A percentile compares a stretch with the other conserved stretches of the same genome.
Evolutionary conservation across 2,329 filamentous ascomycete species (phyloP).

Genomic region (Trichoderma simmonsii): DNA sequence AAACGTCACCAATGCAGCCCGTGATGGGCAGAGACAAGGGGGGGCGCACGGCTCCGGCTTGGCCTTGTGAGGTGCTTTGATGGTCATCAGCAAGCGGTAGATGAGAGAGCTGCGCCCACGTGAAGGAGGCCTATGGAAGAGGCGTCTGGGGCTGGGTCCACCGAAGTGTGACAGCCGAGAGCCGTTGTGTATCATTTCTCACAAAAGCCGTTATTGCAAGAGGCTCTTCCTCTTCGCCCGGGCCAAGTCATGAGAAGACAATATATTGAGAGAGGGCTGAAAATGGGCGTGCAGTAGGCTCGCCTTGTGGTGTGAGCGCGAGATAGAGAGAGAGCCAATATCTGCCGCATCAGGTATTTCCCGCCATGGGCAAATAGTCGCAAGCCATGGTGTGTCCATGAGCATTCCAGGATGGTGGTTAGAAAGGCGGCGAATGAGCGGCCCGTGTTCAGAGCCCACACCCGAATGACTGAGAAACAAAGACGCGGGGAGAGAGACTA

Average conservation of each 20-base stretch:
- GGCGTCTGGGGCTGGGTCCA: neutral
- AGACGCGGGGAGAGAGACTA: neutral
- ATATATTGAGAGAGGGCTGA: neutral
- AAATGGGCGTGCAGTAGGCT: neutral
- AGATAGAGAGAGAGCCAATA: neutral
- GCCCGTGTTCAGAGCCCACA: neutral
- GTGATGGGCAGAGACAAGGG: neutral
- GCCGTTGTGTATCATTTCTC: conserved; percentile 1
- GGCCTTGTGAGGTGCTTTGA: conserved; percentile 27
- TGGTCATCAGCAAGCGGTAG: conserved; percentile 25
- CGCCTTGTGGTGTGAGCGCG: neutral
- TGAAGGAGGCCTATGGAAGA: conserved; percentile 23
- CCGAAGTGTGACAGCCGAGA: conserved; percentile 1
- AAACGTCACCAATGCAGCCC: conserved; percentile 17
- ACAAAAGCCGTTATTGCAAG: neutral
- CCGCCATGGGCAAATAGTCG: neutral
- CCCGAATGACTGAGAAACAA: neutral
- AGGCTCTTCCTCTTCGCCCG: neutral
- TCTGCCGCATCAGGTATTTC: neutral
- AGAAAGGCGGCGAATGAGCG: conserved; percentile 13
- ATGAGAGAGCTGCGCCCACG: conserved; percentile 24
- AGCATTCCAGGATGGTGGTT: conserved; percentile 4
- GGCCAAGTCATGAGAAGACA: conserved; percentile 6
- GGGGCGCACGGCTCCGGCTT: conserved; percentile 7
- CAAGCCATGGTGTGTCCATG: neutral